Evolutionary conservation across 139 green algal species (phyloP), one percentile per base, ranked within the genome.

Genomic region (Nannochloris sp.): DNA sequence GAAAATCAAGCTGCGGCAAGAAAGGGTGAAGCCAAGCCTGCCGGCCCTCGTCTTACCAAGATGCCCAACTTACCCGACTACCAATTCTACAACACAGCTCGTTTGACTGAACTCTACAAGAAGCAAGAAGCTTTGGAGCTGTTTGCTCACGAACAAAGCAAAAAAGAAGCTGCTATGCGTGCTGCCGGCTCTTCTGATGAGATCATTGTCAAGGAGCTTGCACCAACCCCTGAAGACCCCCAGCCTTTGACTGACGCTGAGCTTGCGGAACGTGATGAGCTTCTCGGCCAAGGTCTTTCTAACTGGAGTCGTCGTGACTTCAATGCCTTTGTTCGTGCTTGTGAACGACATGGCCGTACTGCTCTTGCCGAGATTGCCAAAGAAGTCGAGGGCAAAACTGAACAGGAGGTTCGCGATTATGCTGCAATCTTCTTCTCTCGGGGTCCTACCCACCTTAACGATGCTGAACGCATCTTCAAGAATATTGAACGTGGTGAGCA

Each of bases 401-500:
- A 89, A 67, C 85, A 91, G 38, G 92, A 97, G 72, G 82, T 84
- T 61, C 63, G 71, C n/a, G 48, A 58, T 19, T 85, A 83, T 59
- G 67, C 59, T 62, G 67, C 53, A 32, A 66, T 87, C 48, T 97
- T 97, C 70, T 96, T 86, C 85, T 54, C 78, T 67, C 77, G 87
- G 3, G 66, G 58, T 25, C 81, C 84, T 73, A 71, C 75, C 27
- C n/a, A n/a, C n/a, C 81, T 97, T 54, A 71, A 71, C 31, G 90
- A 97, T 65, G 85, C 65, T 61, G 90, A 96, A 79, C 64, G 61
- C 30, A 84, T 89, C 29, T 87, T 97, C 42, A 95, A 96, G 74
- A 95, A 93, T 68, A 97, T 99, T 45, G 94, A 98, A 81, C 77
- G 83, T 0, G 93, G 92, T 25, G 86, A 97, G 80, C 66, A 84